Evolutionary conservation across 768 basidiomycete genomes (phyloP).

Genomic region (Gloeostereum incarnatum): DNA sequence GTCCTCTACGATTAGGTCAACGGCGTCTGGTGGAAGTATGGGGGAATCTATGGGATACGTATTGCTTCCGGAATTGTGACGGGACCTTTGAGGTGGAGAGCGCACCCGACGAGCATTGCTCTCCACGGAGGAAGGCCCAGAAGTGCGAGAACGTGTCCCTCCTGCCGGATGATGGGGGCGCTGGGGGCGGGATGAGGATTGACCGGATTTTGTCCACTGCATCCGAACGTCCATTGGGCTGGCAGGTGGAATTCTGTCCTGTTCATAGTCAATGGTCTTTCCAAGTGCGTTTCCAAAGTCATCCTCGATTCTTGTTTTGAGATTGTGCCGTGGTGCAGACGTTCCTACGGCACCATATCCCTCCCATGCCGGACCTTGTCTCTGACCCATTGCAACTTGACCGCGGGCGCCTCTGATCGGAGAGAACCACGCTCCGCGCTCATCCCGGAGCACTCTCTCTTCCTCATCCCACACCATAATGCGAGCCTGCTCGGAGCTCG

Average conservation of each 20-base stretch:
- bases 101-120: slow-evolving; percentile 9
- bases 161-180: neutral
- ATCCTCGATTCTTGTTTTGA: neutral
- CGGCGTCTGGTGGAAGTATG: slow-evolving; percentile 59
- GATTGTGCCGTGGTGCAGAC: neutral
- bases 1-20: slow-evolving; percentile 80
- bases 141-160: slow-evolving; percentile 7
- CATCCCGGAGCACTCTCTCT: slow-evolving; percentile 70
- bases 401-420: slow-evolving; percentile 41
- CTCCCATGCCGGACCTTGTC: slow-evolving; percentile 33
- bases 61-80: slow-evolving; percentile 17
- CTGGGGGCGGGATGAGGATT: slow-evolving; percentile 1
- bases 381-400: slow-evolving; percentile 26
- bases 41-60: slow-evolving; percentile 16
- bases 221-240: slow-evolving; percentile 3
- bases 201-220: slow-evolving; percentile 3
- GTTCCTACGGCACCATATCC: slow-evolving; percentile 50
- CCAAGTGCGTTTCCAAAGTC: neutral
- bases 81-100: slow-evolving; percentile 22
- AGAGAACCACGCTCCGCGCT: slow-evolving; percentile 65
- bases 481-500: slow-evolving; percentile 68
- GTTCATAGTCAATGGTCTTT: neutral
- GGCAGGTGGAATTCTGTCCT: neutral
- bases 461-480: slow-evolving; percentile 74
- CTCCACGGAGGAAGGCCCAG: slow-evolving; percentile 7